Base-by-base conservation (phyloP, 305 asterid species). In the Fraxinus paxiana region DNA sequence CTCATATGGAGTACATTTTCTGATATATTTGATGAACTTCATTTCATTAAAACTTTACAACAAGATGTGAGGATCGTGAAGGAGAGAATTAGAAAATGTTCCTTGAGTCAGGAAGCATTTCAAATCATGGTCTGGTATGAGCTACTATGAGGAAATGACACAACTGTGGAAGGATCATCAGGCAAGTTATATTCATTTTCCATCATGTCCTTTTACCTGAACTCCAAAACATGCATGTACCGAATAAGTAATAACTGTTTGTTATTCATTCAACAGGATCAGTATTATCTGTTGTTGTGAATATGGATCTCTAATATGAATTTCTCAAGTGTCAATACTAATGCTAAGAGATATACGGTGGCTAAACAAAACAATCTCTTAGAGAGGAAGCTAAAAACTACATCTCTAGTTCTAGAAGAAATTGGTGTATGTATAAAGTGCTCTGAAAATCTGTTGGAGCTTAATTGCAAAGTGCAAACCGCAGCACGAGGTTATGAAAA, bases 91-190 rank as follows among this genome's bases (percentile, higher is more conserved):
- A 73, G 92, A 93, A 90, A 87, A 97, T 81, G 75, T 85, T 78
- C 94, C 97, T 81, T 92, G 96, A 82, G 97, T 92, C 74, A 91
- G 98, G 90, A 93, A 95, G 88, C 98, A 95, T 87, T 95, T 95
- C 81, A 87, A 94, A 24, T 91, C 92, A 46, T 95, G 98, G 98
- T 85, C 93, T 80, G 83, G 97, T 83, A 76, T 88, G 87, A 83
- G 97, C 87, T 93, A 95, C 84, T 95, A 93, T 76, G 94, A 90
- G 82, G 96, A 93, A 80, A 90, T 90, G 93, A 85, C 79, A 5
- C 90, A 84, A 82, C 85, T 92, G 76, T 95, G 98, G 97, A 90
- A 92, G 87, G 97, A 95, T 38, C 85, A 93, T 86, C 88, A 88
- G 97, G 98, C 86, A 86, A 85, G 90, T 76, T 81, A 48, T 54